These are phyloP conservation scores for Candida sphagnicola DNA, from an alignment of 805 yeast genomes.

Conservation along the genomic window DNA sequence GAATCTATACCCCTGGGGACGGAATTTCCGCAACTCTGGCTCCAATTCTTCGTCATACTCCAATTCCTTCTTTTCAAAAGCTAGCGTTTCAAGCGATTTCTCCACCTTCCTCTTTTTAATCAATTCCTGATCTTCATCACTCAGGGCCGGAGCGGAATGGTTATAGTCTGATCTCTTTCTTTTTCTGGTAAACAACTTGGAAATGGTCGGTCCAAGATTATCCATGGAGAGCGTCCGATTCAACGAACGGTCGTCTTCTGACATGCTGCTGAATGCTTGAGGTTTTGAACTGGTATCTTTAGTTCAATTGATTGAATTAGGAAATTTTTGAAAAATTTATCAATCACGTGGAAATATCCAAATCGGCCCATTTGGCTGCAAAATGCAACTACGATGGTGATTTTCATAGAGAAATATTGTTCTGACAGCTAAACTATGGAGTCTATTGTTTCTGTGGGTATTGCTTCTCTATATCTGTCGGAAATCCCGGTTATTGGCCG, in stretches of 20 bases:
- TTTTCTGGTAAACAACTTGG: conserved; percentile 29
- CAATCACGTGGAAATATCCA: too few species aligned
- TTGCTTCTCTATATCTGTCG: too few species aligned
- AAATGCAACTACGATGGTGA: too few species aligned
- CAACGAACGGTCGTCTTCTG: conserved; percentile 12
- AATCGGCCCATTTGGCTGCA: too few species aligned
- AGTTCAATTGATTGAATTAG: too few species aligned
- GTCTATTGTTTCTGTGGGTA: too few species aligned
- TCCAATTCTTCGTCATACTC: conserved; percentile 64
- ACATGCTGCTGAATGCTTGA: too few species aligned
- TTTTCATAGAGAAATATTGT: too few species aligned
- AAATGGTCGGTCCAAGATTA: conserved; percentile 33
- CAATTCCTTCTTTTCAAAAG: conserved; percentile 46
- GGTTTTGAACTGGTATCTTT: too few species aligned
- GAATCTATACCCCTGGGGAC: conserved; percentile 76
- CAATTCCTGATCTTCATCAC: conserved; percentile 12
- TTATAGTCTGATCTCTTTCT: conserved; percentile 16
- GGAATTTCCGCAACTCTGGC: conserved; percentile 64
- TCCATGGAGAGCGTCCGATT: conserved; percentile 38
- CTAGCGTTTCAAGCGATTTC: conserved; percentile 23
- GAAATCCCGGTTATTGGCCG: too few species aligned
- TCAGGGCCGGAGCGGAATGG: conserved; percentile 11
- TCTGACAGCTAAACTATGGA: too few species aligned
- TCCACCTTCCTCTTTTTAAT: conserved; percentile 17
- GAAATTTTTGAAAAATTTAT: too few species aligned